A percentile compares a stretch with the other conserved stretches of the same genome.
Evolutionary conservation across 202 grass and related monocot genomes (phyloP).

Genomic region (Sporobolus alterniflorus): DNA sequence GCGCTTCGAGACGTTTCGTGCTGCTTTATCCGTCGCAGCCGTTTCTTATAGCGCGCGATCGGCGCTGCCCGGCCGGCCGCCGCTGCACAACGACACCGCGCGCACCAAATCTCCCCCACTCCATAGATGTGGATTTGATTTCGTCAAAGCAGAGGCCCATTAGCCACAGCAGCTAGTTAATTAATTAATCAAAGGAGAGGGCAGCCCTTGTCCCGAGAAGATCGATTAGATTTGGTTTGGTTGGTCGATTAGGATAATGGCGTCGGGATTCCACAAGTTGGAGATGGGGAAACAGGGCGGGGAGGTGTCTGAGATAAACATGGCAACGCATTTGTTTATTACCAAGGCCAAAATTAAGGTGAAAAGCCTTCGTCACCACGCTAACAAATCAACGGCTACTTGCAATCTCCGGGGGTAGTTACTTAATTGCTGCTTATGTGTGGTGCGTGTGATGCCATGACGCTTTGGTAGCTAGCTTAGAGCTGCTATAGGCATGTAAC

Average conservation of each 20-base stretch:
- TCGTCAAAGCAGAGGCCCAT: conserved; percentile 43
- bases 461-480: background rate
- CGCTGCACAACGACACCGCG: conserved; percentile 19
- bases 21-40: background rate
- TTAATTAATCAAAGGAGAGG: background rate
- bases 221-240: conserved; percentile 54
- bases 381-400: conserved; percentile 12
- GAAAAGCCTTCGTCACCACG: background rate
- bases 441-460: conserved; percentile 33
- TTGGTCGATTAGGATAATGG: conserved; percentile 15
- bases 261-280: conserved; percentile 61
- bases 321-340: conserved; percentile 67
- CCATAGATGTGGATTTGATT: conserved; percentile 19
- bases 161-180: too few relatives aligned
- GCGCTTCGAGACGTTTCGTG: background rate
- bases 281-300: conserved; percentile 87
- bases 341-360: conserved; percentile 2
- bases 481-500: conserved; percentile 41
- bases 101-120: conserved; percentile 16
- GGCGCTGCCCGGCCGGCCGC: background rate
- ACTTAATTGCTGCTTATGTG: conserved; percentile 10
- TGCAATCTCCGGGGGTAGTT: background rate
- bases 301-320: conserved; percentile 84
- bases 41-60: background rate
- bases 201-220: conserved; percentile 35